Evolutionary conservation across 306 rosid species (phyloP).

Genomic region (Begonia masoniana): DNA sequence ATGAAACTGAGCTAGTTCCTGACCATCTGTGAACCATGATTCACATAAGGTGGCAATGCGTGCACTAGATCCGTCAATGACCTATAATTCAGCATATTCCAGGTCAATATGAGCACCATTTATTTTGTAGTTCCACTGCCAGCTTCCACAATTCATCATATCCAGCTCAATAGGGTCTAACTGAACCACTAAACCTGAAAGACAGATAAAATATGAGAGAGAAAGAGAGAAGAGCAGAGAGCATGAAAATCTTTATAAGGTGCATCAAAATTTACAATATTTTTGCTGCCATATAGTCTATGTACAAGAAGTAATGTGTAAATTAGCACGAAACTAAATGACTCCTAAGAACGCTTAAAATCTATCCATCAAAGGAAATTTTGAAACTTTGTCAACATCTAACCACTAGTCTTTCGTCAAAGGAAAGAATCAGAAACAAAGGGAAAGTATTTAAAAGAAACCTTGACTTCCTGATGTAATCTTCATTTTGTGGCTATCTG

Average conservation of each 20-base stretch:
- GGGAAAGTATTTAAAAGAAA: constrained; percentile 2
- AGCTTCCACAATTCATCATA: constrained; percentile 68
- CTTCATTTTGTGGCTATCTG: constrained; percentile 68
- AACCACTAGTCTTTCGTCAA: background rate
- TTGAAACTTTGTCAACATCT: no score
- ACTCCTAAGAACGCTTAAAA: background rate
- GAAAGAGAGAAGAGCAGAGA: no score
- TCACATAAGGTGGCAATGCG: constrained; percentile 37
- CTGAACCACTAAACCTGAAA: constrained; percentile 39
- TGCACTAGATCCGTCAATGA: constrained; percentile 6
- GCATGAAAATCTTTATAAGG: no score
- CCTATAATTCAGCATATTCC: constrained; percentile 45
- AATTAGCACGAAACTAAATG: no score
- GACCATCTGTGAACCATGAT: constrained; percentile 67
- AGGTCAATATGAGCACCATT: constrained; percentile 50
- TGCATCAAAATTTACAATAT: no score
- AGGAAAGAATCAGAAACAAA: background rate
- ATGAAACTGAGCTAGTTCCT: constrained; percentile 17
- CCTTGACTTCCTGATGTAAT: constrained; percentile 54
- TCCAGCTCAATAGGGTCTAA: constrained; percentile 42
- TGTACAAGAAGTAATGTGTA: no score
- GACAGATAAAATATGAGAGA: background rate
- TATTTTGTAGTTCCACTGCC: constrained; percentile 75
- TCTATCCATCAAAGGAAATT: background rate
- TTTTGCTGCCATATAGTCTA: no score